A percentile compares a stretch with the other conserved stretches of the same genome.
Evolutionary conservation across 805 yeast genomes (phyloP).

Genomic region (Ogataea siamensis): DNA sequence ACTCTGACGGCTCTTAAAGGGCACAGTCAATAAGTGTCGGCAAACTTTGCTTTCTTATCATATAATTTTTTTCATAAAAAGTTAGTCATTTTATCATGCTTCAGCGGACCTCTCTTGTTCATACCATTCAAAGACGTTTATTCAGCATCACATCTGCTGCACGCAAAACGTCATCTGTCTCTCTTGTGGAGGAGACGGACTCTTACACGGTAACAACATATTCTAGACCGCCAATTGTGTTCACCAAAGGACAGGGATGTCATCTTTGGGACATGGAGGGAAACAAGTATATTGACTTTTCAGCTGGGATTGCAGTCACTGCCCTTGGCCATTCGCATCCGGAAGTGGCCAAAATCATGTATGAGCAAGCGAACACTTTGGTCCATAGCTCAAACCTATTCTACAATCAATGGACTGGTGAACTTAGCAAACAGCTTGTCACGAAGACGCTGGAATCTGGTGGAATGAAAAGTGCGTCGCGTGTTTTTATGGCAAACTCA

Average conservation of each 20-base stretch:
- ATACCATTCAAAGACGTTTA: slow-evolving; percentile 11
- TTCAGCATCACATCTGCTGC: slow-evolving; percentile 7
- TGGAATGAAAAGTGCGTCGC: slow-evolving; percentile 77
- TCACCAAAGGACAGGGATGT: slow-evolving; percentile 82
- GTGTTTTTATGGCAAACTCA: slow-evolving; percentile 63
- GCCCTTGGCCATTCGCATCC: slow-evolving; percentile 85
- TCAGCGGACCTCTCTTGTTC: slow-evolving; percentile 2
- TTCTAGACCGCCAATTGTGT: slow-evolving; percentile 71
- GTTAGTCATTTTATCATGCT: slow-evolving; percentile 8
- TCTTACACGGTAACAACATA: slow-evolving; percentile 74
- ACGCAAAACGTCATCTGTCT: slow-evolving; percentile 28
- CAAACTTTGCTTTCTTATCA: slow-evolving; percentile 2
- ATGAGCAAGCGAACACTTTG: slow-evolving; percentile 68
- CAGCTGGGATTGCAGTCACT: slow-evolving; percentile 98
- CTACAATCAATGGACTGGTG: slow-evolving; percentile 81
- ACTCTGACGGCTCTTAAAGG: too few relatives aligned
- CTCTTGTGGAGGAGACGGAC: slow-evolving; percentile 43
- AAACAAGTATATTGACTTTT: slow-evolving; percentile 79
- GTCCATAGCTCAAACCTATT: slow-evolving; percentile 85
- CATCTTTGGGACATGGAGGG: slow-evolving; percentile 77
- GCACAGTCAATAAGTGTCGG: not conserved
- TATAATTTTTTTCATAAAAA: not conserved
- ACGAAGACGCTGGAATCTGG: slow-evolving; percentile 65
- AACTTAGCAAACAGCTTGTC: slow-evolving; percentile 68
- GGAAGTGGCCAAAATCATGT: slow-evolving; percentile 66